Evolutionary conservation across 2,329 filamentous ascomycete genomes (phyloP).

Genomic region (Talaromyces pinophilus): DNA sequence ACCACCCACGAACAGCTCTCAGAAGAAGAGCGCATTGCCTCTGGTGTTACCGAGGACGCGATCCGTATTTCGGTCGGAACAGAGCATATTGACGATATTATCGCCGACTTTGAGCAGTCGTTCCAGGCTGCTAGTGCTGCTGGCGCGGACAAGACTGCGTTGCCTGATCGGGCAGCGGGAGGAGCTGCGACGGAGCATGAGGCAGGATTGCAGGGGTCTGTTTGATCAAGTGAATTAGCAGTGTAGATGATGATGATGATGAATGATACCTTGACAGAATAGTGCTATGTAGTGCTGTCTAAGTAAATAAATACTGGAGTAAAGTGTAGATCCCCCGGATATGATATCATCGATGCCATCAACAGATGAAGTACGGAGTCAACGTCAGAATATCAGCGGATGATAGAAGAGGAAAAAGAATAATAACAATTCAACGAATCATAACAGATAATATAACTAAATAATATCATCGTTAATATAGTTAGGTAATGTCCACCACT

Average conservation of each 20-base stretch:
- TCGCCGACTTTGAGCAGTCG: conserved; percentile 90
- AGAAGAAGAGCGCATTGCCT: conserved; percentile 75
- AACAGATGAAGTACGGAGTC: not conserved
- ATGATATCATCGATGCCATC: not conserved
- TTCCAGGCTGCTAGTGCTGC: conserved; percentile 60
- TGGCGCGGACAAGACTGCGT: conserved; percentile 22
- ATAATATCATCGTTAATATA: too few relatives aligned
- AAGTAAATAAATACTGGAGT: not conserved
- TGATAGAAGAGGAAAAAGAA: not conserved
- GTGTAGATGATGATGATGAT: not conserved
- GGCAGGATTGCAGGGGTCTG: conserved; percentile 18
- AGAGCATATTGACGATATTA: conserved; percentile 97
- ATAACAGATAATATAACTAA: not conserved
- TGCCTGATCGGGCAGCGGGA: conserved; percentile 16
- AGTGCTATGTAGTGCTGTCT: not conserved
- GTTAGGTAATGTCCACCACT: not conserved
- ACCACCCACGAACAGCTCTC: conserved; percentile 92
- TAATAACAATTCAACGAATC: not conserved
- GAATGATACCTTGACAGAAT: not conserved
- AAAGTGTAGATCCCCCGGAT: not conserved
- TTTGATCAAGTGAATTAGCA: conserved; percentile 6
- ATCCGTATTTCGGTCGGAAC: conserved; percentile 95
- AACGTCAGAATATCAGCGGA: not conserved
- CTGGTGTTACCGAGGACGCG: conserved; percentile 82
- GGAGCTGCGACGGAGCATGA: conserved; percentile 10